Base-by-base conservation (phyloP, 192 early-diverging fungal genomes). In the Coemansia sp. region DNA sequence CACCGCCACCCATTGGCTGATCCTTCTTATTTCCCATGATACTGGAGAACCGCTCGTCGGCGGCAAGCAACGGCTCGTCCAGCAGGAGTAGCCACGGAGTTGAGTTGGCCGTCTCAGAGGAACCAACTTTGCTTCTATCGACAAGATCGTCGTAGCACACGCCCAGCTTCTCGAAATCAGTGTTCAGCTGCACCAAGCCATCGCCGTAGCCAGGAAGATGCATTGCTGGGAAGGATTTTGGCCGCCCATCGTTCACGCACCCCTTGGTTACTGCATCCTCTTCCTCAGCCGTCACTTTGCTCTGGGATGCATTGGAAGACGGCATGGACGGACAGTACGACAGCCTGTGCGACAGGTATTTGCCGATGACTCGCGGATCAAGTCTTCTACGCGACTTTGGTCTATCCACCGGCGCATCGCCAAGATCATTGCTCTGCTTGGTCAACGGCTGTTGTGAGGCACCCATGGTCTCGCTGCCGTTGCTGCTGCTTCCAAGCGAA, bases 361-460 rank as follows among this genome's bases (percentile, higher is more conserved):
- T 51, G 23, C 48, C 48, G 25, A 51, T 51, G 0, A 26, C 25
- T 25, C 48, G 23, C 23, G 48, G 48, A 12, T 26, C 48, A 1
- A 51, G 48, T 25, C 25, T 23, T 51, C 48, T 51, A 25, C 48
- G 48, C 48, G 48, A 51, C 48, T 51, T 51, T 51, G 48, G 48
- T 51, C 48, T 51, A 21, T 23, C 23, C 25, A 51, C 48, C 5
- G 48, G 48, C 2, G 2, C 6, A 51, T 51, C 48, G 9, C 15
- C 48, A 20, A 8, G 39, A 8, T 18, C n/a, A 7, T 18, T 21
- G 20, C 43, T 8, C 43, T 46, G n/a, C 15, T 46, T 21, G 4
- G 4, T 46, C 43, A 18, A 18, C 20, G 43, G 43, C 43, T 46
- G 43, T 20, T 46, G 43, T 20, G 43, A 15, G 7, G 43, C 18